Percentiles rank a stretch among this genome's conserved stretches.
Evolutionary conservation across 1,284 basidiomycete genomes (phyloP).

Genomic region (Somion occarium): DNA sequence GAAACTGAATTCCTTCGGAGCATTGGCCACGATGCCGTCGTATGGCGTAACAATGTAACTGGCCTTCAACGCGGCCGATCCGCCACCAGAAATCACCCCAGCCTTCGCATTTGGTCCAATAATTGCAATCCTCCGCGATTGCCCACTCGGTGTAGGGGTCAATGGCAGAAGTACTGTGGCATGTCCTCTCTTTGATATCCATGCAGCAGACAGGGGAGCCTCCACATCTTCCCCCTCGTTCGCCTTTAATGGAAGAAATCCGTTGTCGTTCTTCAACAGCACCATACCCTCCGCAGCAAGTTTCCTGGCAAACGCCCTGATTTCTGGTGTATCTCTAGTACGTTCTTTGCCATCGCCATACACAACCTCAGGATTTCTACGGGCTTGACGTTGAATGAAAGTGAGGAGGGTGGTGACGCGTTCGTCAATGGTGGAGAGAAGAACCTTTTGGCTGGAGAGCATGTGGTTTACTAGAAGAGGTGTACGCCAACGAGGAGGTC

Average conservation of each 20-base stretch:
- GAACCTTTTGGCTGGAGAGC: constrained; percentile 54
- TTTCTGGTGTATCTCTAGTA: constrained; percentile 51
- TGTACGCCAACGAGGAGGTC: constrained; percentile 60
- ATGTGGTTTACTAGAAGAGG: constrained; percentile 48
- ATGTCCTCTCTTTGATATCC: background rate
- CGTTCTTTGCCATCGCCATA: constrained; percentile 62
- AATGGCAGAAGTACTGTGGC: background rate
- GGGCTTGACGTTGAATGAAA: constrained; percentile 57
- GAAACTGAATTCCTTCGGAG: constrained; percentile 41
- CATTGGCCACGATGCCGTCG: constrained; percentile 48
- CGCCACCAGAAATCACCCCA: constrained; percentile 45
- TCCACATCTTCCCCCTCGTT: constrained; percentile 10
- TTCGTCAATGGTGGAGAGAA: constrained; percentile 46
- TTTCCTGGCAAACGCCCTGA: constrained; percentile 49
- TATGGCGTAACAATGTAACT: constrained; percentile 49
- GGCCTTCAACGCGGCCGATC: constrained; percentile 42
- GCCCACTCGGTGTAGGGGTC: constrained; percentile 3
- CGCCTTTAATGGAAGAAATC: constrained; percentile 37
- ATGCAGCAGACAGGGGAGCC: background rate
- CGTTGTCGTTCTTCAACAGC: constrained; percentile 61
- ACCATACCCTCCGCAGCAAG: constrained; percentile 64
- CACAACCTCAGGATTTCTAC: constrained; percentile 53
- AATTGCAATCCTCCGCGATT: constrained; percentile 34
- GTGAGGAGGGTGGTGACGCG: constrained; percentile 49
- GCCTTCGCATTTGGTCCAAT: constrained; percentile 44